Conservation (phyloP, 164 flowering plant species). For the Sedum album region DNA sequence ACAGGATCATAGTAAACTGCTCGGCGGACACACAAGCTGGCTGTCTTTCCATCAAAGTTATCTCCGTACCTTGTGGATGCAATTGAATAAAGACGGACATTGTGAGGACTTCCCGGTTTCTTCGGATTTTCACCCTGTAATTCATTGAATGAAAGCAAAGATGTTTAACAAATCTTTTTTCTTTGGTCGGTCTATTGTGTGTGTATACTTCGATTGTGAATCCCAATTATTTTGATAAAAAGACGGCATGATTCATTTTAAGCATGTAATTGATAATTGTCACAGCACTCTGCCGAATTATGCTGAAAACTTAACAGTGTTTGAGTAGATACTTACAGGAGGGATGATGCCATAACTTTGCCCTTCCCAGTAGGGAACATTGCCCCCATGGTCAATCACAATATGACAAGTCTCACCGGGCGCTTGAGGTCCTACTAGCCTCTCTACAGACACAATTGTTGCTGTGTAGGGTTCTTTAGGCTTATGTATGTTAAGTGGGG, state of each 20-base stretch:
- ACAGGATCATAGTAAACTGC: constrained; percentile 93
- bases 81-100: constrained; percentile 92
- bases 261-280: not conserved
- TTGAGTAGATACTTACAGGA: constrained; percentile 62
- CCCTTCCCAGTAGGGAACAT: constrained; percentile 99
- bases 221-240: not conserved
- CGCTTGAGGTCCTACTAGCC: constrained; percentile 89
- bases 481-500: constrained; percentile 74
- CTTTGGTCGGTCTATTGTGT: not conserved
- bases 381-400: constrained; percentile 93
- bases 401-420: constrained; percentile 98
- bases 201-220: not conserved
- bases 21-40: constrained; percentile 91
- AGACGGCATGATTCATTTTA: not conserved
- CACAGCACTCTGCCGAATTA: not conserved
- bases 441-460: constrained; percentile 91
- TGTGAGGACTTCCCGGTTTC: constrained; percentile 81
- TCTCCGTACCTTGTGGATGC: constrained; percentile 98
- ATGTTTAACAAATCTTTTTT: not conserved
- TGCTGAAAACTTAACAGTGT: not conserved
- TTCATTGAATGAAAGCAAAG: not conserved
- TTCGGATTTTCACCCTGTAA: constrained; percentile 94
- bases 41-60: constrained; percentile 83
- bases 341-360: constrained; percentile 97
- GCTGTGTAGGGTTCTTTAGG: constrained; percentile 88